Base-by-base conservation (phyloP, 164 flowering plant genomes). In the Platanus orientalis region DNA sequence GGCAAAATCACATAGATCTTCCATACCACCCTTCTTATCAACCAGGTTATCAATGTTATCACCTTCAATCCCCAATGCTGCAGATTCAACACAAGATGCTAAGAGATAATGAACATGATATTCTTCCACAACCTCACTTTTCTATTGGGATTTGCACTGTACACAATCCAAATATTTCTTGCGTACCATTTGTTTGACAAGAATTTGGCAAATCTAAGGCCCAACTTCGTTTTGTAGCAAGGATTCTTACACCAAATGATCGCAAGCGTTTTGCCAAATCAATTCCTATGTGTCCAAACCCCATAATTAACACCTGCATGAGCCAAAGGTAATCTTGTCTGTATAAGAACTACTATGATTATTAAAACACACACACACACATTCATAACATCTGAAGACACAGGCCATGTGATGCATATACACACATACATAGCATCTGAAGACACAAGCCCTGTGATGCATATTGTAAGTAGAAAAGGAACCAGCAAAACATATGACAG, bases 151-250 rank as follows among this genome's bases (percentile, higher is more conserved):
- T 30, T 29, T 3, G 11, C 24, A 6, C 3, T 24, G 27, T 27
- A 50, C 47, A n/a, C 28, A 17, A 25, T 7, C 12, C 19, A 21
- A 56, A 25, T 54, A 27, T 23, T 45, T 52, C 30, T 40, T 42
- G 19, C 65, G 58, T 76, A 83, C 90, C 90, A 57, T 71, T 60
- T 10, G 70, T 29, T 34, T 61, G 67, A 61, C n/a, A 29, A 58
- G 81, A 68, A 56, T 29, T 63, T 21, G 52, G 64, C 3, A 57
- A 27, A 58, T 61, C 19, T 26, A 75, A 70, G 12, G 70, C 49
- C 98, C 98, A 93, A 62, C 81, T 85, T 60, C 98, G 71, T 73
- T 85, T 93, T 36, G 98, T 85, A 56, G 97, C 98, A 63, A 90
- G 75, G 62, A 93, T 80, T 73, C 75, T 87, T 21, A 93, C 97